Percentiles rank a stretch among this genome's conserved stretches.
phyloP scores from a whole-genome alignment of 805 yeast genomes.

The Kuraishia molischiana region DNA sequence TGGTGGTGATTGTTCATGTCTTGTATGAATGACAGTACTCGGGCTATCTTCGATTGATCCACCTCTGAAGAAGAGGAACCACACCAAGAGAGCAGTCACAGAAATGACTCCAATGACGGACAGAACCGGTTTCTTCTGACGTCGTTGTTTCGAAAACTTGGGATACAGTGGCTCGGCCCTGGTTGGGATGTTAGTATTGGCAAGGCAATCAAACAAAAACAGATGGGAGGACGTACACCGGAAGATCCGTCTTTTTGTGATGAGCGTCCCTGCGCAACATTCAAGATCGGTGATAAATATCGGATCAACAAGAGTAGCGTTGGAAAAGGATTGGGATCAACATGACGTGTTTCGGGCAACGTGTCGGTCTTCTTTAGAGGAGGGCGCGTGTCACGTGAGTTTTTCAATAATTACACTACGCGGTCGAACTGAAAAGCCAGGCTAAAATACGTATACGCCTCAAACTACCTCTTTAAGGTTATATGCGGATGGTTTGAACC shows the following conservation, averaged over 20 bases:
- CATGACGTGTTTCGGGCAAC: too few relatives aligned
- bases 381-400: too few relatives aligned
- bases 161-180: neutral
- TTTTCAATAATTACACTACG: too few relatives aligned
- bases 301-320: neutral
- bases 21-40: neutral
- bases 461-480: conserved; percentile 25
- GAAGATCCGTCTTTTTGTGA: conserved; percentile 38
- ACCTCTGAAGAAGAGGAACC: too few relatives aligned
- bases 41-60: neutral
- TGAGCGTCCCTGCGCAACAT: conserved; percentile 5
- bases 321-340: neutral
- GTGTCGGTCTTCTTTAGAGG: too few relatives aligned
- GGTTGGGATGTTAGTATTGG: neutral
- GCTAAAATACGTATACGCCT: too few relatives aligned
- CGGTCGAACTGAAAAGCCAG: too few relatives aligned
- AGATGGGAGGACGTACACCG: conserved; percentile 23
- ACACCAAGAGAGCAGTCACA: too few relatives aligned
- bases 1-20: too few relatives aligned
- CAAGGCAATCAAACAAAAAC: neutral
- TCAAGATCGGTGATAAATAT: too few relatives aligned
- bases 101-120: too few relatives aligned
- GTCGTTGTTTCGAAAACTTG: neutral
- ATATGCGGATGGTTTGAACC: conserved; percentile 58
- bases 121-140: too few relatives aligned